Conservation (phyloP, 148 eudicot genomes). For the Fagopyrum homotropicum region DNA sequence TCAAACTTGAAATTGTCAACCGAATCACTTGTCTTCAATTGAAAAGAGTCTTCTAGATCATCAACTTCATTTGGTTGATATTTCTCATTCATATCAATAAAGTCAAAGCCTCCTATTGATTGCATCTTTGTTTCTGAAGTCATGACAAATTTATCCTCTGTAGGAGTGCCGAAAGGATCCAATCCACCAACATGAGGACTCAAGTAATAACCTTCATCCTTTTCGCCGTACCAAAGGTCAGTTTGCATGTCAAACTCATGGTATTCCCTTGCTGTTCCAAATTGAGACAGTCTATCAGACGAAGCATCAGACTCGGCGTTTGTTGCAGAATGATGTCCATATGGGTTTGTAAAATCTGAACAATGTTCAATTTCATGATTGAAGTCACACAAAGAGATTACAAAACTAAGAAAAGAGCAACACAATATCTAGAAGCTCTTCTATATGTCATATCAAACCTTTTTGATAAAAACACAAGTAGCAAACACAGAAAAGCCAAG, state of each 20-base stretch:
- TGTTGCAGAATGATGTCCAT: conserved; percentile 45
- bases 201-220: conserved; percentile 62
- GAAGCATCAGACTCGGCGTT: conserved; percentile 63
- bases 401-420: neutral
- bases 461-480: neutral
- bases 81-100: conserved; percentile 28
- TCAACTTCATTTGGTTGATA: conserved; percentile 23
- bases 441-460: neutral
- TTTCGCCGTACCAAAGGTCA: conserved; percentile 77
- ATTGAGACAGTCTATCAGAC: conserved; percentile 90
- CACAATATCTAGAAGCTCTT: neutral
- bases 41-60: conserved; percentile 32
- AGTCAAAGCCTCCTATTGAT: conserved; percentile 25
- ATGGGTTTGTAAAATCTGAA: conserved; percentile 88
- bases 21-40: conserved; percentile 21
- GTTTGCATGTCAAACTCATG: conserved; percentile 88
- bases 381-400: neutral
- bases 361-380: neutral
- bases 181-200: conserved; percentile 45
- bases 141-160: conserved; percentile 86
- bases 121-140: conserved; percentile 36
- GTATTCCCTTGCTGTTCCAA: conserved; percentile 95
- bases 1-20: conserved; percentile 24
- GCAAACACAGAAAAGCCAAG: neutral
- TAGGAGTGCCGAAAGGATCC: conserved; percentile 54